Conservation (phyloP, 768 basidiomycete species). For the Russula vinacea region DNA sequence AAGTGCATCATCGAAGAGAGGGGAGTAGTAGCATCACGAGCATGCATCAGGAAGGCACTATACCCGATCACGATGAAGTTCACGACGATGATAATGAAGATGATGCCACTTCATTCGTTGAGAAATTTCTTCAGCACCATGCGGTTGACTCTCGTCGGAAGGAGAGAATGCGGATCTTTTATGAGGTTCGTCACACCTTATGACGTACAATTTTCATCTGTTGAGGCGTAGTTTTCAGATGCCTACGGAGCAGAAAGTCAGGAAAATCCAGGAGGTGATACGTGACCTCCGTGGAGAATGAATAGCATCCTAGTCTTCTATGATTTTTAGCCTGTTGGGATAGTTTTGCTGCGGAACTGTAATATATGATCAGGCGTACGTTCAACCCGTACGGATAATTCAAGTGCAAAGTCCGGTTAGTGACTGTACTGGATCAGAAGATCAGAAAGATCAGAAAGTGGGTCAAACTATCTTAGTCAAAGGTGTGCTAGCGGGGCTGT, state of each 20-base stretch:
- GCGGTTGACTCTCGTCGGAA: constrained; percentile 42
- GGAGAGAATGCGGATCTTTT: constrained; percentile 50
- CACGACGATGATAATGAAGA: constrained; percentile 11
- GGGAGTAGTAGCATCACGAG: constrained; percentile 25
- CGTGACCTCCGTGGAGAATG: constrained; percentile 37
- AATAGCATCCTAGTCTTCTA: constrained; percentile 13
- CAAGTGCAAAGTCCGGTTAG: not conserved
- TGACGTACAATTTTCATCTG: not conserved
- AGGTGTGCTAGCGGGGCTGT: not conserved
- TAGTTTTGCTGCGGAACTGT: constrained; percentile 1
- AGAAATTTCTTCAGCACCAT: constrained; percentile 44
- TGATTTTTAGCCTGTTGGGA: not conserved
- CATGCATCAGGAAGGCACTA: constrained; percentile 18
- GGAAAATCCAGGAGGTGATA: constrained; percentile 51
- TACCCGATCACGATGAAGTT: constrained; percentile 1
- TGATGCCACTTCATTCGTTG: constrained; percentile 43
- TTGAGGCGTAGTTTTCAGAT: constrained; percentile 36
- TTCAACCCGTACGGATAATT: not conserved
- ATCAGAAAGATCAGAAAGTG: not conserved
- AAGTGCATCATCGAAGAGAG: constrained; percentile 11
- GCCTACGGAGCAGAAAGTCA: constrained; percentile 52
- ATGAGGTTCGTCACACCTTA: constrained; percentile 40
- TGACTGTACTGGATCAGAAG: too few relatives aligned
- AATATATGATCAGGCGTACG: constrained; percentile 10
- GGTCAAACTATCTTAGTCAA: not conserved